These are phyloP conservation scores for Hypoxylon intermedium DNA, from an alignment of 495 filamentous ascomycete species.

Conservation along the genomic window DNA sequence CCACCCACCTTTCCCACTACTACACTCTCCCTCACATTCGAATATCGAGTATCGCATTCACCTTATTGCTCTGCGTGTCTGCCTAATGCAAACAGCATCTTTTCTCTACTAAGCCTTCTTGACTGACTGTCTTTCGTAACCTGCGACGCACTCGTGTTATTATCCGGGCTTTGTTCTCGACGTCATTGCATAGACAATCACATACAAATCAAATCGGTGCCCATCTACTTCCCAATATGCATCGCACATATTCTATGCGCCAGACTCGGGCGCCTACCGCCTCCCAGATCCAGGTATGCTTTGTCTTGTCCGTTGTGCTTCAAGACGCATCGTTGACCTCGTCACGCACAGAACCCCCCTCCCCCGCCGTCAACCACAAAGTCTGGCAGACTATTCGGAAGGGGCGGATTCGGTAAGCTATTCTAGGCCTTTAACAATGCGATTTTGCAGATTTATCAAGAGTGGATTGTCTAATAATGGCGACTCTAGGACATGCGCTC, in stretches of 20 bases:
- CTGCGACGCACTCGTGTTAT: neutral
- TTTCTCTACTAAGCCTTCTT: neutral
- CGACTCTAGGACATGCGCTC: constrained; percentile 86
- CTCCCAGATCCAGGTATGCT: constrained; percentile 57
- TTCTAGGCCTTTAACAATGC: neutral
- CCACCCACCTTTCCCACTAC: constrained; percentile 13
- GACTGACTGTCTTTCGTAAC: neutral
- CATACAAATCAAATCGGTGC: constrained; percentile 7
- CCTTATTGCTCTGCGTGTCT: neutral
- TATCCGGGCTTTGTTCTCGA: constrained; percentile 4
- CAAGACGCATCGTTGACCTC: constrained; percentile 18
- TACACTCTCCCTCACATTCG: neutral
- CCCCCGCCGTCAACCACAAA: constrained; percentile 92
- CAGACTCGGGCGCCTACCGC: constrained; percentile 88
- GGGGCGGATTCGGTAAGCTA: constrained; percentile 75
- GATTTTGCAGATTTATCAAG: neutral
- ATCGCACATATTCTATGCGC: constrained; percentile 99
- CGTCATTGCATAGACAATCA: constrained; percentile 7
- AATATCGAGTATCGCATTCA: constrained; percentile 8
- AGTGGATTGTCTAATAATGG: constrained; percentile 26
- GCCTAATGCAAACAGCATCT: constrained; percentile 5
- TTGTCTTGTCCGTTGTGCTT: constrained; percentile 11
- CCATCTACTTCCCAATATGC: constrained; percentile 64
- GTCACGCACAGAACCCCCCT: constrained; percentile 78
- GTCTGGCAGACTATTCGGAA: constrained; percentile 84